These are phyloP conservation scores for Colletotrichum salicis DNA, from an alignment of 2,329 filamentous ascomycete species.

Conservation along the genomic window DNA sequence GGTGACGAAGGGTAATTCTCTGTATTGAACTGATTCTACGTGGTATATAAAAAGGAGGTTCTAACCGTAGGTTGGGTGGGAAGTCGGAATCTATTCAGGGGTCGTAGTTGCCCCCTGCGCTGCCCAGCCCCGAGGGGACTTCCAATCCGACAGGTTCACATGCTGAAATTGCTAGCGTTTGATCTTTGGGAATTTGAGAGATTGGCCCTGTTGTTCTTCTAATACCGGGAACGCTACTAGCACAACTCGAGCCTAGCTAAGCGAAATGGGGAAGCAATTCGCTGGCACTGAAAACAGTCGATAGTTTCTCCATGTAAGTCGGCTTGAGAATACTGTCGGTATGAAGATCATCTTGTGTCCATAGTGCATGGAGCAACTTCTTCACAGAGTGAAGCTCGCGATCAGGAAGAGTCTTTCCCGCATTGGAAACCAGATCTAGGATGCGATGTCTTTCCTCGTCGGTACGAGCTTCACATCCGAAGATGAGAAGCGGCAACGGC, in stretches of 20 bases:
- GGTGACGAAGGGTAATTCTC: no score
- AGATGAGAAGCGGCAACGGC: constrained; percentile 39
- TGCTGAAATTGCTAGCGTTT: no score
- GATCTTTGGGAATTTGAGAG: no score
- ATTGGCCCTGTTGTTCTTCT: no score
- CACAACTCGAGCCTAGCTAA: not conserved
- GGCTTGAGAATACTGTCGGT: constrained; percentile 24
- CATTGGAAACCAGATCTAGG: constrained; percentile 42
- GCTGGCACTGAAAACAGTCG: constrained; percentile 33
- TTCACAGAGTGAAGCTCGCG: constrained; percentile 39
- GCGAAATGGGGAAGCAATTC: constrained; percentile 43
- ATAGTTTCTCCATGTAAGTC: constrained; percentile 31
- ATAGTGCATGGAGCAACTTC: constrained; percentile 42
- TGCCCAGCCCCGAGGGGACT: no score
- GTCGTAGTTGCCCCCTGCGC: no score
- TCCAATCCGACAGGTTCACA: no score
- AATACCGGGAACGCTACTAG: no score
- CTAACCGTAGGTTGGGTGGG: no score
- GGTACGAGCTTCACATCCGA: constrained; percentile 40
- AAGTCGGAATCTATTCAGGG: no score
- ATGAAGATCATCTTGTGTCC: constrained; percentile 48
- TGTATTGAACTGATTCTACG: no score
- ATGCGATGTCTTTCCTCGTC: constrained; percentile 36
- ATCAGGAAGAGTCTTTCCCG: constrained; percentile 33
- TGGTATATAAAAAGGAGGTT: no score